Conservation (phyloP, 2,329 filamentous ascomycete genomes). For the Rhynchosporium agropyri region DNA sequence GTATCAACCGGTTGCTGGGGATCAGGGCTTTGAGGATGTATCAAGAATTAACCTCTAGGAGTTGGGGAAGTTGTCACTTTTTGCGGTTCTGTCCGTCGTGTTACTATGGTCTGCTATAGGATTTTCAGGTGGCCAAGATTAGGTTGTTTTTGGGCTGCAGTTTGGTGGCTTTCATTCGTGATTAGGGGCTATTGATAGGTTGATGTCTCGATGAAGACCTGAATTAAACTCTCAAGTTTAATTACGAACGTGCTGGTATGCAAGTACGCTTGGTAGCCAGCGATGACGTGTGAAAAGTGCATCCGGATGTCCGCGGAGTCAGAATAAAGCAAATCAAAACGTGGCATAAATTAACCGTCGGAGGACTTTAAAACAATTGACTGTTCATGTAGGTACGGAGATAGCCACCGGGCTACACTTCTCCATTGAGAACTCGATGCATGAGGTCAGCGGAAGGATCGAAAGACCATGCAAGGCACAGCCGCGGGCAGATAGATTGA, state of each 20-base stretch:
- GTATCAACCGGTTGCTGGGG: background rate
- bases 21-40: constrained; percentile 1
- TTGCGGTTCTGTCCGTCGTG: constrained; percentile 3
- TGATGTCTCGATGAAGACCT: background rate
- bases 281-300: background rate
- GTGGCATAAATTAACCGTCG: background rate
- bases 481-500: background rate
- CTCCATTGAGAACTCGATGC: constrained; percentile 15
- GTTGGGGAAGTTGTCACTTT: background rate
- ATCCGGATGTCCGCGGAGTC: no score
- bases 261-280: background rate
- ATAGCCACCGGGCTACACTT: constrained; percentile 4
- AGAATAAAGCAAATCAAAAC: constrained; percentile 1
- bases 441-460: constrained; percentile 12
- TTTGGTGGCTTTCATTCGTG: background rate
- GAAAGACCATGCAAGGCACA: constrained; percentile 21
- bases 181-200: constrained; percentile 4
- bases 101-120: constrained; percentile 7
- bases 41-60: background rate
- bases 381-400: constrained; percentile 12
- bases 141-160: background rate
- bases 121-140: constrained; percentile 14
- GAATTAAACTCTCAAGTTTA: background rate
- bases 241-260: background rate
- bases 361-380: background rate